These are phyloP conservation scores for Fistulinella staudtii DNA, from an alignment of 1,284 basidiomycete genomes.

Conservation along the genomic window DNA sequence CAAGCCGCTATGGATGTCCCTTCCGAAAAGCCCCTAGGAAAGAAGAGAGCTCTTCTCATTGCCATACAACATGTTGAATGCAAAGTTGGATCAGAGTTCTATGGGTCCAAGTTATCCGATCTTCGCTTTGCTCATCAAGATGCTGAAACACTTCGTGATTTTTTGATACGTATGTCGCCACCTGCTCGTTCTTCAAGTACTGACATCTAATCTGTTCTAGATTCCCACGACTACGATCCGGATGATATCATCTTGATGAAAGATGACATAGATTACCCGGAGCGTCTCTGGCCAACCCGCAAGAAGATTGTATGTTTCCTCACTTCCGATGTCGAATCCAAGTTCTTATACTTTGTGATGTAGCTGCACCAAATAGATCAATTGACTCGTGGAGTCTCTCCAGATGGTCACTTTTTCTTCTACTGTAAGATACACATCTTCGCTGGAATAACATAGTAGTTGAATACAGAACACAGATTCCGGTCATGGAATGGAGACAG, in stretches of 20 bases:
- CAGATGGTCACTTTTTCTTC: constrained; percentile 37
- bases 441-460: not conserved
- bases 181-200: not conserved
- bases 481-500: constrained; percentile 33
- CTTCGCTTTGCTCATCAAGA: constrained; percentile 27
- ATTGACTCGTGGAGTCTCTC: constrained; percentile 24
- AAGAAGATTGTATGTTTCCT: constrained; percentile 27
- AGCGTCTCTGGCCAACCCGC: constrained; percentile 24
- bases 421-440: constrained; percentile 29
- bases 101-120: constrained; percentile 2
- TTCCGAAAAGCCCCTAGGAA: constrained; percentile 1
- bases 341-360: not conserved
- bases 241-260: constrained; percentile 32
- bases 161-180: constrained; percentile 15
- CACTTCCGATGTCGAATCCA: not conserved
- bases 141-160: constrained; percentile 8
- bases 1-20: constrained; percentile 3
- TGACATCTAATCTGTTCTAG: constrained; percentile 8
- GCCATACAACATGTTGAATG: constrained; percentile 12
- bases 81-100: constrained; percentile 1
- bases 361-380: constrained; percentile 26
- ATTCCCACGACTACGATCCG: constrained; percentile 22
- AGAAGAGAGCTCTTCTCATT: constrained; percentile 26
- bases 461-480: constrained; percentile 21
- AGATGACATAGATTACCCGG: constrained; percentile 18